A percentile compares a stretch with the other conserved stretches of the same genome.
Evolutionary conservation across 306 rosid genomes (phyloP).

Genomic region (Fragaria vesca): DNA sequence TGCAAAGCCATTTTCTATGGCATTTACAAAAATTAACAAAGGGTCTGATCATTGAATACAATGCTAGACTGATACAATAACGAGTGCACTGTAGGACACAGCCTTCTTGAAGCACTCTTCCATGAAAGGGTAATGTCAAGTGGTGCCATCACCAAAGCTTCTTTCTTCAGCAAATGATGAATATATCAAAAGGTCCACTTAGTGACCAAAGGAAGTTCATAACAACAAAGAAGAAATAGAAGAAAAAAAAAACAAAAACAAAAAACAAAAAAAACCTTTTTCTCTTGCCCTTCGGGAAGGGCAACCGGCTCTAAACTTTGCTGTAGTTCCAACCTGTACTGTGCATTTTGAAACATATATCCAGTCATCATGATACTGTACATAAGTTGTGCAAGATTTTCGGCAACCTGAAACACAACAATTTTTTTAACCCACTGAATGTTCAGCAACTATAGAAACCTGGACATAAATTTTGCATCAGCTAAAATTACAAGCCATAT

Average conservation of each 20-base stretch:
- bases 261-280: conserved; percentile 43
- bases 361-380: conserved; percentile 99
- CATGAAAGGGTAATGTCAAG: neutral
- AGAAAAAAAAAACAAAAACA: neutral
- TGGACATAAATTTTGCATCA: neutral
- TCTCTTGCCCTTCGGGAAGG: conserved; percentile 77
- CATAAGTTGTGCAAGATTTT: conserved; percentile 98
- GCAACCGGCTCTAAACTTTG: conserved; percentile 91
- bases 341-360: conserved; percentile 95
- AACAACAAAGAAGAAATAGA: neutral
- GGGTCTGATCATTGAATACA: neutral
- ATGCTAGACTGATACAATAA: neutral
- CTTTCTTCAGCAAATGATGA: neutral
- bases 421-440: conserved; percentile 10
- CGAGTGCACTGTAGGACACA: neutral
- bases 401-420: conserved; percentile 74
- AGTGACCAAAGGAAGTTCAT: neutral
- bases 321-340: conserved; percentile 88
- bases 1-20: neutral
- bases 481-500: neutral
- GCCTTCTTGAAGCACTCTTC: neutral
- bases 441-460: neutral
- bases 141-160: neutral
- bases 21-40: neutral
- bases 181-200: neutral